Base-by-base conservation (phyloP, 257 asterid genomes). In the Oldenlandia corymbosa region DNA sequence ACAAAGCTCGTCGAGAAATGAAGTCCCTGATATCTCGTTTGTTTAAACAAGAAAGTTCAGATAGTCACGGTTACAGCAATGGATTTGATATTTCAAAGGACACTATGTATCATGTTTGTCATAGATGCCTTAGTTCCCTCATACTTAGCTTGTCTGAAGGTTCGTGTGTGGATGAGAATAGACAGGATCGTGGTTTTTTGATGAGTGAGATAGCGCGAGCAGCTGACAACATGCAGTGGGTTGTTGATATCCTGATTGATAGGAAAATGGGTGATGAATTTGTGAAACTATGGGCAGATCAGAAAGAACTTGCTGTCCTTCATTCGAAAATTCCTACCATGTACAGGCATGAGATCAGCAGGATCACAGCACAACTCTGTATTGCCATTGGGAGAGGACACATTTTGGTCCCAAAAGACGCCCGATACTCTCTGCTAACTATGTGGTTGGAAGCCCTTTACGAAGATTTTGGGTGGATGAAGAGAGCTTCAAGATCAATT, bases 391-490 rank as follows among this genome's bases (percentile, higher is more conserved):
- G 99, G 41, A 82, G 83, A 78, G 97, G 97, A 14, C 73, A 71
- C 24, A 59, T 90, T 39, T 58, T 90, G 65, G 95, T 84, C 56
- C 84, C 95, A 0, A 89, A 83, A 68, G 99, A 90, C 21, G 69
- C 74, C 5, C 72, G 92, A 46, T 80, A 72, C 53, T 69, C 76
- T 26, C 65, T 93, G 76, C 79, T 93, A 16, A 70, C 85, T 0
- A 93, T 97, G 26, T 93, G 99, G 99, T 73, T 93, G 79, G 97
- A 90, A 69, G 85, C 92, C 43, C 82, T 93, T 27, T 93, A 85
- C 28, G 94, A 87, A 26, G 99, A 93, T 73, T 93, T 85, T 34
- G 82, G 85, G 32, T 93, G 97, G 97, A 87, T 93, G 94, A 89
- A 79, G 45, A 76, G 81, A 74, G 82, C 79, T 23, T 84, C 93